Conservation (phyloP, 1,139 yeast species). For the Saccharomyces pastorianus region DNA sequence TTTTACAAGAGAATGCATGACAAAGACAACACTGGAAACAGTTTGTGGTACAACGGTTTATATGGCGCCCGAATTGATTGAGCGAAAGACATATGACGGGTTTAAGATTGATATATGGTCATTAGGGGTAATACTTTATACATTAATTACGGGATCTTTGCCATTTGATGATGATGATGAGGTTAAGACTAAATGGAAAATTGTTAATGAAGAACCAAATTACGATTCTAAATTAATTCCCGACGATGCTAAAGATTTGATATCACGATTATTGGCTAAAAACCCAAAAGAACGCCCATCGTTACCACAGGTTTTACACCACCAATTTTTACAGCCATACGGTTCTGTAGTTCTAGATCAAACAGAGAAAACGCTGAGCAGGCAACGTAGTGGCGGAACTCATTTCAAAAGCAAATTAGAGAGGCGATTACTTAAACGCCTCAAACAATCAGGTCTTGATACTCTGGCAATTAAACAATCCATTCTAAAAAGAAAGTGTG, state of each 20-base stretch:
- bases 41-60: conserved; percentile 92
- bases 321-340: conserved; percentile 50
- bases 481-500: conserved; percentile 57
- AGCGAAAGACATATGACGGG: conserved; percentile 67
- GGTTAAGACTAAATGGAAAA: conserved; percentile 48
- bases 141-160: conserved; percentile 78
- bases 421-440: conserved; percentile 52
- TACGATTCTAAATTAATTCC: conserved; percentile 36
- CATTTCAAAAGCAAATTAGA: conserved; percentile 58
- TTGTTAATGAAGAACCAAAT: conserved; percentile 58
- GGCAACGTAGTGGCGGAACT: conserved; percentile 32
- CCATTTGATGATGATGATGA: conserved; percentile 86
- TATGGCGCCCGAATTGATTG: conserved; percentile 86
- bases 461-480: conserved; percentile 54
- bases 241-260: conserved; percentile 42
- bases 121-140: conserved; percentile 83
- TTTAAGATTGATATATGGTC: conserved; percentile 87
- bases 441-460: conserved; percentile 62
- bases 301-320: conserved; percentile 49
- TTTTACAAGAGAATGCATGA: conserved; percentile 72
- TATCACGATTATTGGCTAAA: conserved; percentile 53
- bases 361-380: conserved; percentile 37
- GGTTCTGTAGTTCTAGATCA: conserved; percentile 40
- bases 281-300: conserved; percentile 61
- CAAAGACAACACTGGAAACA: conserved; percentile 57